phyloP scores from a whole-genome alignment of 2,329 filamentous ascomycete species.

The Talaromyces sp. region DNA sequence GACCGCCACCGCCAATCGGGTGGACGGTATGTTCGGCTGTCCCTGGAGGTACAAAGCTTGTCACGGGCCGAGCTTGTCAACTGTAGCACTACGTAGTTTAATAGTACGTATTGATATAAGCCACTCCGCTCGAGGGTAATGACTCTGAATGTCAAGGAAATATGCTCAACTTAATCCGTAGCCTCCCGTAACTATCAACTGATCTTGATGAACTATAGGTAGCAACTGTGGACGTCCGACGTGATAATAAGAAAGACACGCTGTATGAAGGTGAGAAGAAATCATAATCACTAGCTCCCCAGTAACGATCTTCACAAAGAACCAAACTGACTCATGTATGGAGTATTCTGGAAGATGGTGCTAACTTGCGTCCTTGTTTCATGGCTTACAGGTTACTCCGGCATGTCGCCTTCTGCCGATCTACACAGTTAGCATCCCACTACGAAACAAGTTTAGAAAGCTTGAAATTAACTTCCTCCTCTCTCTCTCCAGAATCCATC shows the following conservation, averaged over 20 bases:
- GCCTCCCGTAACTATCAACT: not conserved
- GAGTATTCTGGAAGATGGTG: too few species aligned
- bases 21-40: not conserved
- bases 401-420: too few species aligned
- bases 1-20: not conserved
- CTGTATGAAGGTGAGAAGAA: too few species aligned
- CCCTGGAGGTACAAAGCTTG: not conserved
- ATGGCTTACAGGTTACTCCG: too few species aligned
- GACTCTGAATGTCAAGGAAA: not conserved
- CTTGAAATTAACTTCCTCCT: too few species aligned
- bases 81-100: not conserved
- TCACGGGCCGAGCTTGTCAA: not conserved
- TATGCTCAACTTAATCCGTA: not conserved
- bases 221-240: not conserved
- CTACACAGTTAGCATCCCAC: too few species aligned
- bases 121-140: not conserved
- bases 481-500: not conserved
- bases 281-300: too few species aligned
- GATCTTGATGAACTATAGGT: not conserved
- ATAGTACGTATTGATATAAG: not conserved
- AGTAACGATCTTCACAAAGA: too few species aligned
- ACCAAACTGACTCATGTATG: too few species aligned
- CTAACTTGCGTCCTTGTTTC: too few species aligned
- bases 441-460: too few species aligned
- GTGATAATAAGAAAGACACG: not conserved